Conservation (phyloP, 2,329 filamentous ascomycete species). For the Emmonsia crescens region DNA sequence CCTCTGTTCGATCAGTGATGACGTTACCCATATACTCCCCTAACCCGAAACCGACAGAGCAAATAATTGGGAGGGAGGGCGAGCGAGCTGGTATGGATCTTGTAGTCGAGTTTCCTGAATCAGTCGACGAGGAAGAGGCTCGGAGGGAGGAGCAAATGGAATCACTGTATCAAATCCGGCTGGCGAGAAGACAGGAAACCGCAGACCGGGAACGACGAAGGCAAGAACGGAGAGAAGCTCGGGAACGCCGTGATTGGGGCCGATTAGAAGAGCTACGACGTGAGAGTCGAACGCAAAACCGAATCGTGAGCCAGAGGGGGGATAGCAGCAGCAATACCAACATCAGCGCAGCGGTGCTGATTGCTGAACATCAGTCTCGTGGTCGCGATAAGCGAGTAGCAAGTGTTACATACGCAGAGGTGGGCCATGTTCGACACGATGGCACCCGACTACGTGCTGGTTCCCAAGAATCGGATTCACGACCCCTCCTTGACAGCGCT, state of each 20-base stretch:
- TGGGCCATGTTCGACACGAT: constrained; percentile 40
- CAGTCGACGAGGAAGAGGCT: constrained; percentile 64
- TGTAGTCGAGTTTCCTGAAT: constrained; percentile 76
- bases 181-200: constrained; percentile 62
- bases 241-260: constrained; percentile 56
- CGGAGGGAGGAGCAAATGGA: constrained; percentile 87
- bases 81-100: constrained; percentile 86
- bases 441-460: constrained; percentile 38
- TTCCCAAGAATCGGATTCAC: constrained; percentile 38
- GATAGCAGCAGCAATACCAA: constrained; percentile 28
- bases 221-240: constrained; percentile 58
- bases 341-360: constrained; percentile 25
- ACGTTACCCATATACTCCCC: constrained; percentile 78
- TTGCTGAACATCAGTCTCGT: constrained; percentile 36
- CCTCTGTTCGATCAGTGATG: constrained; percentile 85
- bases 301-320: constrained; percentile 22
- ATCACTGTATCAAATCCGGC: constrained; percentile 75
- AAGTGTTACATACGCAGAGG: constrained; percentile 38
- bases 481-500: constrained; percentile 33
- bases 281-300: constrained; percentile 45
- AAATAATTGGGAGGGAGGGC: constrained; percentile 75
- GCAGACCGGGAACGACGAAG: constrained; percentile 69
- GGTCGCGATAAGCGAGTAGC: constrained; percentile 36
- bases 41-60: constrained; percentile 62
- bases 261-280: constrained; percentile 54